These are phyloP conservation scores for Pilaira anomala DNA, from an alignment of 192 early-diverging fungal species.

Conservation along the genomic window DNA sequence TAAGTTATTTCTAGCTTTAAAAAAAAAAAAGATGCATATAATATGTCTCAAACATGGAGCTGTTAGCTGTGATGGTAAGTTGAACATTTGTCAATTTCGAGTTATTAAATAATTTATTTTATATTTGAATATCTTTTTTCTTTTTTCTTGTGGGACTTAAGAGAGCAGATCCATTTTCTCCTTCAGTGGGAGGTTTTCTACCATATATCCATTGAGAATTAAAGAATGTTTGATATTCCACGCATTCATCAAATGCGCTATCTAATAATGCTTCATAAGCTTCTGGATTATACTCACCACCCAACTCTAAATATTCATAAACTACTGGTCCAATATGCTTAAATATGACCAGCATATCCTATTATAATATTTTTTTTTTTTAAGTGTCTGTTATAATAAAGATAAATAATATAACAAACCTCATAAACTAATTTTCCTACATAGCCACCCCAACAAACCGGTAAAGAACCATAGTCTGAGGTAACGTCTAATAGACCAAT, in stretches of 20 bases:
- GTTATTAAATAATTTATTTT: too few species aligned
- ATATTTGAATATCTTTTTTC: too few species aligned
- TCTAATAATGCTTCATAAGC: slow-evolving; percentile 16
- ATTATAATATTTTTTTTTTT: neutral
- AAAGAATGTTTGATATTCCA: slow-evolving; percentile 25
- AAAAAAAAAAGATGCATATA: too few species aligned
- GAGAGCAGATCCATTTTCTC: too few species aligned
- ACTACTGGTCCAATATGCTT: neutral
- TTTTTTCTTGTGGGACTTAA: too few species aligned
- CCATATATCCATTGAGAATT: slow-evolving; percentile 23
- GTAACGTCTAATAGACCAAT: slow-evolving; percentile 8
- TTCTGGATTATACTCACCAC: slow-evolving; percentile 1
- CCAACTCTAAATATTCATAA: slow-evolving; percentile 4
- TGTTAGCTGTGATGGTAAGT: too few species aligned
- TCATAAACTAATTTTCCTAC: slow-evolving; percentile 25
- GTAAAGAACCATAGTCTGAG: slow-evolving; percentile 22
- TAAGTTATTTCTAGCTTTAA: too few species aligned
- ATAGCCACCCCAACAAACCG: slow-evolving; percentile 29
- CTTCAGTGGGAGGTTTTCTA: neutral
- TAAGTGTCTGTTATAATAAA: neutral
- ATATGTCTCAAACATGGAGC: too few species aligned
- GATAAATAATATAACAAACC: slow-evolving; percentile 2
- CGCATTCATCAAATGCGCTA: slow-evolving; percentile 33
- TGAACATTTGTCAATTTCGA: too few species aligned
- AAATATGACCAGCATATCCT: neutral